phyloP scores from a whole-genome alignment of 768 basidiomycete genomes.

The Guyanaporus albipodus region DNA sequence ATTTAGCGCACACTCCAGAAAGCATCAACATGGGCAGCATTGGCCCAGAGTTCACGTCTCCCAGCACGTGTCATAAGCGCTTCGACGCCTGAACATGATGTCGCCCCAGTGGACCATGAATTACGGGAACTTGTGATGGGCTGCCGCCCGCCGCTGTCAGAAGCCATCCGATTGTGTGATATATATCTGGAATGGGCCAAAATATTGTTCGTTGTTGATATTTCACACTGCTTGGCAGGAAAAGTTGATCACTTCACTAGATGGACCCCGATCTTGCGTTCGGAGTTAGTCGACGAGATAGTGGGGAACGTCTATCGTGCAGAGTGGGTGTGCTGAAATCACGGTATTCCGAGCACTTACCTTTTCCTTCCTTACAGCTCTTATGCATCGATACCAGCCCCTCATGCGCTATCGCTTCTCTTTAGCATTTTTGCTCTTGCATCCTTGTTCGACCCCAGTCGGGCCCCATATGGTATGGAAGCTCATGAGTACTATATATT shows the following conservation, averaged over 20 bases:
- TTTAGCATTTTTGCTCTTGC: conserved; percentile 66
- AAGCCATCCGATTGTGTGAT: conserved; percentile 59
- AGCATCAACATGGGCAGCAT: conserved; percentile 10
- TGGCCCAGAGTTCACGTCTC: conserved; percentile 34
- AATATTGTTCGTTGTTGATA: conserved; percentile 44
- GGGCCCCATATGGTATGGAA: conserved; percentile 46
- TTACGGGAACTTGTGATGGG: conserved; percentile 43
- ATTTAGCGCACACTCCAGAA: conserved; percentile 25
- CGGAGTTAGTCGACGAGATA: conserved; percentile 55
- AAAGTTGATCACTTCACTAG: conserved; percentile 30
- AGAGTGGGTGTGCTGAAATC: conserved; percentile 34
- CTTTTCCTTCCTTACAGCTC: conserved; percentile 28
- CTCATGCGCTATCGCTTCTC: conserved; percentile 58
- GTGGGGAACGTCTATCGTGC: conserved; percentile 51
- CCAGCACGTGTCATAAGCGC: conserved; percentile 38
- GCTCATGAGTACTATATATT: conserved; percentile 63
- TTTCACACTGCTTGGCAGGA: not conserved
- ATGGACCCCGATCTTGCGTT: conserved; percentile 49
- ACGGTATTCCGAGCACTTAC: not conserved
- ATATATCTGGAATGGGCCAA: conserved; percentile 61
- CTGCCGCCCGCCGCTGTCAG: conserved; percentile 51
- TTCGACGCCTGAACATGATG: conserved; percentile 32
- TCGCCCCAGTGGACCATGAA: conserved; percentile 30
- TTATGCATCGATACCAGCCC: conserved; percentile 35
- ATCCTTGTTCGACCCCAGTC: conserved; percentile 52